Percentiles rank a stretch among this genome's conserved stretches.
Conservation (phyloP, 2,329 filamentous ascomycete species). For the Trichoderma atroviride region DNA sequence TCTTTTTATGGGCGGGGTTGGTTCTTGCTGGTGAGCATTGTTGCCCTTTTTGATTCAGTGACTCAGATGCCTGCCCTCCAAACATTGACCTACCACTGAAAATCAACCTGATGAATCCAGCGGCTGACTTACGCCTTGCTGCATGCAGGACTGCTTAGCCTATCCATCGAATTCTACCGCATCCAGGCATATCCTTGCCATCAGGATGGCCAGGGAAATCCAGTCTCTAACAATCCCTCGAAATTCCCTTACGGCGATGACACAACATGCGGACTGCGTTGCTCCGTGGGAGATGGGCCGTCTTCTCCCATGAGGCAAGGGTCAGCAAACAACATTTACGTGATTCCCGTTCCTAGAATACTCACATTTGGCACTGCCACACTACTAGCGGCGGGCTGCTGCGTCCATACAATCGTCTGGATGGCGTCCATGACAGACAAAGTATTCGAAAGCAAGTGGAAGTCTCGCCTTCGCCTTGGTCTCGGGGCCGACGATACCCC, state of each 20-base stretch:
- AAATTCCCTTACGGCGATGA: conserved; percentile 50
- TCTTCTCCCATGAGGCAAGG: conserved; percentile 58
- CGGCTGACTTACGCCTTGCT: neutral
- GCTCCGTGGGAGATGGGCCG: conserved; percentile 50
- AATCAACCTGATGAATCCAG: neutral
- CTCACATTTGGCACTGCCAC: conserved; percentile 63
- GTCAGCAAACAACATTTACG: conserved; percentile 62
- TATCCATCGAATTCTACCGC: conserved; percentile 67
- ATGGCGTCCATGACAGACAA: conserved; percentile 65
- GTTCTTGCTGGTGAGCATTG: conserved; percentile 56
- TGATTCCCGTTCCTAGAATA: conserved; percentile 59
- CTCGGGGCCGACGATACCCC: conserved; percentile 32
- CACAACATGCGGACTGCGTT: conserved; percentile 51
- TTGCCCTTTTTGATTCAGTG: neutral
- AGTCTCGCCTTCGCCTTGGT: conserved; percentile 45
- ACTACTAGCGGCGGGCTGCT: conserved; percentile 65
- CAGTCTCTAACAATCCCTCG: conserved; percentile 39
- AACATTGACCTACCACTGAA: neutral
- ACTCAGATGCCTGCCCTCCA: neutral
- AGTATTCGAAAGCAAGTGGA: conserved; percentile 65
- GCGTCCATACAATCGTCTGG: conserved; percentile 64
- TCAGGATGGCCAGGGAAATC: conserved; percentile 42
- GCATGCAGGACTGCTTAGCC: conserved; percentile 56
- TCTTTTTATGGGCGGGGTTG: conserved; percentile 67
- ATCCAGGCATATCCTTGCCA: conserved; percentile 49